phyloP scores from a whole-genome alignment of 1,139 yeast genomes.

The Yamadazyma kanchanaburiensis region DNA sequence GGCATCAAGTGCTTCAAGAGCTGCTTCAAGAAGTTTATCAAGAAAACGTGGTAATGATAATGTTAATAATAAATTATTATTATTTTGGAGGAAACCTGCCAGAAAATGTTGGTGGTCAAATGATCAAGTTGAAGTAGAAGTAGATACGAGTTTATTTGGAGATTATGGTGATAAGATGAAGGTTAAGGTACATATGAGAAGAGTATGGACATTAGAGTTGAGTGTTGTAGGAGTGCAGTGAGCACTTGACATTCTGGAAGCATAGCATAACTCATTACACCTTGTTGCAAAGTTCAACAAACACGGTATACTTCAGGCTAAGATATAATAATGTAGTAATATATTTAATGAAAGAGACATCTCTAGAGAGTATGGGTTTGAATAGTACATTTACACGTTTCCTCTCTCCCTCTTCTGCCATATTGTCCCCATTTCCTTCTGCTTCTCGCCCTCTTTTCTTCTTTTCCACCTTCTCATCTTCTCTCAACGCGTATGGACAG shows the following conservation, averaged over 20 bases:
- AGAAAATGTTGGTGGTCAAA: constrained; percentile 99
- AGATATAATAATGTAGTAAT: too few species aligned
- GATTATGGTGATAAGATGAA: constrained; percentile 17
- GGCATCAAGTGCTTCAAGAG: constrained; percentile 41
- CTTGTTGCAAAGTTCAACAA: too few species aligned
- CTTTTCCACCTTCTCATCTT: too few species aligned
- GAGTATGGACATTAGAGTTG: constrained; percentile 85
- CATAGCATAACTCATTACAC: too few species aligned
- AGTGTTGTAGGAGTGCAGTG: constrained; percentile 57
- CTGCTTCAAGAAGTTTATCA: constrained; percentile 56
- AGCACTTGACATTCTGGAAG: too few species aligned
- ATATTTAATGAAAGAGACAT: too few species aligned
- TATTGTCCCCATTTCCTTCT: too few species aligned
- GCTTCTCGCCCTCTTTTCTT: too few species aligned
- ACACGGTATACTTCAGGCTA: too few species aligned
- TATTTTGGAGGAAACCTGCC: constrained; percentile 98
- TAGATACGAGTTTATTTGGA: constrained; percentile 27
- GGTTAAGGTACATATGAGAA: constrained; percentile 63
- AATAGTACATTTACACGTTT: too few species aligned
- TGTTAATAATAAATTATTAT: constrained; percentile 65
- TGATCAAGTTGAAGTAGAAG: constrained; percentile 51
- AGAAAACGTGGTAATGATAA: constrained; percentile 33
- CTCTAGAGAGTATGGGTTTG: too few species aligned
- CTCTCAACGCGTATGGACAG: neutral
- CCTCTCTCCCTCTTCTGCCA: too few species aligned